phyloP scores from a whole-genome alignment of 352 stramenopile species.

The Globisporangium iwayamae region DNA sequence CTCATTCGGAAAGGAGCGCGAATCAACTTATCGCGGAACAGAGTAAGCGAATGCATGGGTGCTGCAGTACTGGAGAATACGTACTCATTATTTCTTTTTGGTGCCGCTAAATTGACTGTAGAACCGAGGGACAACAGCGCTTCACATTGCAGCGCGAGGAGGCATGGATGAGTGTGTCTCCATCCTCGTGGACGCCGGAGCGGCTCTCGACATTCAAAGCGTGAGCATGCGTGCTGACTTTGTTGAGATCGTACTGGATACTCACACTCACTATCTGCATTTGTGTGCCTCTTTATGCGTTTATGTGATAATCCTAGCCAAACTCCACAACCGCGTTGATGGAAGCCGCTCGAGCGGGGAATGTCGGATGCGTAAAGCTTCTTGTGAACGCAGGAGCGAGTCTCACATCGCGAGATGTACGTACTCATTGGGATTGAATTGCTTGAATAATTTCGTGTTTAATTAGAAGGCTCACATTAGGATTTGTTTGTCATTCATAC shows the following conservation, averaged over 20 bases:
- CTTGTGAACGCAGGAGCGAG: constrained; percentile 66
- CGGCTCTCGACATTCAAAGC: constrained; percentile 73
- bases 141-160: constrained; percentile 76
- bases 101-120: constrained; percentile 11
- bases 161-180: constrained; percentile 74
- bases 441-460: not conserved
- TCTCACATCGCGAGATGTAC: constrained; percentile 74
- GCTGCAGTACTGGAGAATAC: not conserved
- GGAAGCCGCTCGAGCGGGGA: constrained; percentile 79
- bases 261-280: not conserved
- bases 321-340: constrained; percentile 87
- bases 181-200: constrained; percentile 62
- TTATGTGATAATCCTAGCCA: constrained; percentile 29
- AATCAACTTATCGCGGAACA: constrained; percentile 81
- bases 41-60: constrained; percentile 34
- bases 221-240: constrained; percentile 30
- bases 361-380: constrained; percentile 69
- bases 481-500: not conserved
- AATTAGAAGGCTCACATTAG: not conserved
- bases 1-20: constrained; percentile 76
- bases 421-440: constrained; percentile 3
- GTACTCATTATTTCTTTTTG: constrained; percentile 12
- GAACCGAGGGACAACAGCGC: constrained; percentile 77
- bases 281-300: not conserved
- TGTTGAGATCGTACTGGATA: not conserved